A percentile compares a stretch with the other conserved stretches of the same genome.
These are phyloP conservation scores for Erythrophleum ivorense DNA, from an alignment of 331 rosid species.

Conservation along the genomic window DNA sequence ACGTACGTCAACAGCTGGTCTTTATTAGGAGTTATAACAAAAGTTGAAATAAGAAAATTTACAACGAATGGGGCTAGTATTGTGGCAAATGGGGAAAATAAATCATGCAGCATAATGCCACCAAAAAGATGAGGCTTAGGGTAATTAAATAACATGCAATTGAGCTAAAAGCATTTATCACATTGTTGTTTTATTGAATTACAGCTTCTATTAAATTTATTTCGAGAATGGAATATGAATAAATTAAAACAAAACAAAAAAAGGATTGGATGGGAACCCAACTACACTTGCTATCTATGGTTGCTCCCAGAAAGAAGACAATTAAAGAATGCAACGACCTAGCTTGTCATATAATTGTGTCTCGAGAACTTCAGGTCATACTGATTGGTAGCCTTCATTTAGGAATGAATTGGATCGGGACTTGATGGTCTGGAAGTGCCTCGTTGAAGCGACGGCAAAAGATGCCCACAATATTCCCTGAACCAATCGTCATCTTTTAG, in stretches of 20 bases:
- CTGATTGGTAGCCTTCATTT: background rate
- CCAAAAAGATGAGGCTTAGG: background rate
- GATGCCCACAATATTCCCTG: background rate
- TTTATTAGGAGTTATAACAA: background rate
- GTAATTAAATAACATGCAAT: background rate
- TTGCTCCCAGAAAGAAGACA: background rate
- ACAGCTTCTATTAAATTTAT: background rate
- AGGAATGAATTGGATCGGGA: conserved; percentile 13
- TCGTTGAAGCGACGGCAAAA: conserved; percentile 40
- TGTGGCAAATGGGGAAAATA: background rate
- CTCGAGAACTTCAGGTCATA: background rate
- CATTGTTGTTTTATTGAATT: background rate
- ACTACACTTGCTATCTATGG: too few species aligned
- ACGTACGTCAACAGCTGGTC: background rate
- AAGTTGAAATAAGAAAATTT: background rate
- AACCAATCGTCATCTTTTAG: background rate
- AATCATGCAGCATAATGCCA: background rate
- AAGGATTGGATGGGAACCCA: too few species aligned
- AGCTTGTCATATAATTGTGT: background rate
- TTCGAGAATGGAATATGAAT: too few species aligned
- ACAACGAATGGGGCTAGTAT: background rate
- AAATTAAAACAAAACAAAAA: background rate
- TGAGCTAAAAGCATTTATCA: background rate
- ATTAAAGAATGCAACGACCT: background rate
- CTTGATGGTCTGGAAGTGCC: background rate